These are phyloP conservation scores for Mycena amicta DNA, from an alignment of 768 basidiomycete species.

Conservation along the genomic window DNA sequence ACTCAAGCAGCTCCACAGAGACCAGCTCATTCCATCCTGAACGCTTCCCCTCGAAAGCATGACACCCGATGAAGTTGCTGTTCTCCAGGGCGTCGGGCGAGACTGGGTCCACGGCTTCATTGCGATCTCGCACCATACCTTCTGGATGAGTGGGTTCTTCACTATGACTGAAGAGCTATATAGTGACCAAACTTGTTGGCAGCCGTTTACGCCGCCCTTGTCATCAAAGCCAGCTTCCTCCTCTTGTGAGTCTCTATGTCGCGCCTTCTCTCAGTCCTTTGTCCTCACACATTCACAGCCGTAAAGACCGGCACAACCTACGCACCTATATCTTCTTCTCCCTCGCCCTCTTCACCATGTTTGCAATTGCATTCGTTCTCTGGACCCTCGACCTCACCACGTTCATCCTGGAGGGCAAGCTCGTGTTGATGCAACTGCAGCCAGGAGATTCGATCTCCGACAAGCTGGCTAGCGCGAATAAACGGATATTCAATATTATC, in stretches of 20 bases:
- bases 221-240: slow-evolving; percentile 6
- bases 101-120: slow-evolving; percentile 6
- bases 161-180: background rate
- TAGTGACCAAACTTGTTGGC: background rate
- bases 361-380: slow-evolving; percentile 8
- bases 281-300: background rate
- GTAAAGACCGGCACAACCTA: background rate
- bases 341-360: slow-evolving; percentile 11
- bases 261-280: background rate
- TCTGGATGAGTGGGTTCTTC: slow-evolving; percentile 7
- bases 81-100: slow-evolving; percentile 3
- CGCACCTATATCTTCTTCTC: background rate
- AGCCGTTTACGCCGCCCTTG: slow-evolving; percentile 14
- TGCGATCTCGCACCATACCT: slow-evolving; percentile 12
- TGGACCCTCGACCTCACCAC: slow-evolving; percentile 16
- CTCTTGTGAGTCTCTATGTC: slow-evolving; percentile 1
- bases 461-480: background rate
- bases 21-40: no score
- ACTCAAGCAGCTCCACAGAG: no score
- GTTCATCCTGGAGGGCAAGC: slow-evolving; percentile 12
- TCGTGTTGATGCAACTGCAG: background rate
- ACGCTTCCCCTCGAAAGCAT: no score
- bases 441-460: background rate
- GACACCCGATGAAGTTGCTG: slow-evolving; percentile 12
- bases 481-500: background rate